Evolutionary conservation across 2,329 filamentous ascomycete species (phyloP), one percentile per base, ranked within the genome.

Genomic region (Diatrype stigma): DNA sequence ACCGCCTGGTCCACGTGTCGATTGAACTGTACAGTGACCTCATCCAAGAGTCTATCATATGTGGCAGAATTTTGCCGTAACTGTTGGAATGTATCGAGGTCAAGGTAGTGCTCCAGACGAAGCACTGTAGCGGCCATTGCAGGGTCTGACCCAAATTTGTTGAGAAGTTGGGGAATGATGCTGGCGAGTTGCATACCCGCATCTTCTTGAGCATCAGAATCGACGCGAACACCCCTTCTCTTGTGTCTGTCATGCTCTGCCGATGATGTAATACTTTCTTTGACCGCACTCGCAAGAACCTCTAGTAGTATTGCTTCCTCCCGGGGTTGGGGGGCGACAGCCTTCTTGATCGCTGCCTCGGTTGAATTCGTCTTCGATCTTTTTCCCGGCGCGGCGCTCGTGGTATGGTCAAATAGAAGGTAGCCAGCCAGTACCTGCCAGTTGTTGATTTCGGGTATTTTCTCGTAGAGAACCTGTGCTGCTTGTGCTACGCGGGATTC

Each of bases 341-440:
- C 81, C 54, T 81, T 80, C 62, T 87, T 89, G 47, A 95, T 80
- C 23, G 80, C 77, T 17, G 74, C 74, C 47, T 89, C 81, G 1
- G 82, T 71, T 53, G 85, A 81, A 26, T 80, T 79, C 10, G 73
- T 74, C 45, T 80, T 78, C 2, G 78, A 71, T 22, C 64, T 79
- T 68, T 57, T 77, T 70, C 60, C 84, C 73, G 71, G 65, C 56
- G 71, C 80, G 14, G 78, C 72, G 64, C 80, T 83, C 1, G 78
- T 79, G 0, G 91, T 94, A 68, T 97, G 92, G 62, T 99, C 94
- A 65, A 90, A 96, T 2, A 99, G 76, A 6, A 99, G 79, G 67
- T 96, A 99, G 16, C 91, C 91, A 23, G 91, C 87, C 51, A 99
- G 71, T 4, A 88, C 80, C 64, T 96, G 89, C 94, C 94, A 99